Evolutionary conservation across 331 rosid species (phyloP), one percentile per base, ranked within the genome.

Genomic region (Telfairia occidentalis): DNA sequence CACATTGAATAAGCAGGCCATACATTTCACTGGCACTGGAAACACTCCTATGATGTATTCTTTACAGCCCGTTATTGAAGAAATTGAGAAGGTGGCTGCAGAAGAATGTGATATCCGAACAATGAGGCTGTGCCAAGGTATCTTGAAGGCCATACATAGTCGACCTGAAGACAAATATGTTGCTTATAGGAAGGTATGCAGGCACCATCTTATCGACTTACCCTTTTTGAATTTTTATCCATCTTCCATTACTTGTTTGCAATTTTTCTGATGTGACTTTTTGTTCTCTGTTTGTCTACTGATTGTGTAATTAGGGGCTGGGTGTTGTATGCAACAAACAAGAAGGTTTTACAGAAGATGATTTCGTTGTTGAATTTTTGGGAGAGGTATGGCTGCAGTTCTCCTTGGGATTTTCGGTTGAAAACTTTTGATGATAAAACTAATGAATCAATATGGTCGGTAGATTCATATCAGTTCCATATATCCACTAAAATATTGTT

Each of bases 291-390:
- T 64, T 81, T 75, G 54, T 74, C 69, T 63, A 32, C 64, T 84
- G 74, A 73, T 69, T 79, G 80, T 81, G 78, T 34, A 38, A 80
- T 66, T 77, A 96, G 99, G 99, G 97, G 75, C 97, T 96, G 60
- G 97, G 99, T 30, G 97, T 96, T 59, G 99, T 96, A 81, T 96
- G 97, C 84, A 78, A 92, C 86, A 87, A 86, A 85, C 92, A 87
- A 78, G 93, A 59, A 24, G 99, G 99, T 79, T 92, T 96, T 87
- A 79, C 65, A 5, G 87, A 85, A 78, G 97, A 90, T 73, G 97
- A 92, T 83, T 96, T 96, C 82, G 88, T 96, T 9, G 99, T 96
- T 76, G 99, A 96, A 83, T 96, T 96, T 86, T 73, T 96, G 83
- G 99, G 99, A 78, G 99, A 95, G 97, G 99, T 96, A 89, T 61